Percentiles rank a stretch among this genome's conserved stretches.
These are phyloP conservation scores for Ogataea naganishii DNA, from an alignment of 805 yeast genomes.

Conservation along the genomic window DNA sequence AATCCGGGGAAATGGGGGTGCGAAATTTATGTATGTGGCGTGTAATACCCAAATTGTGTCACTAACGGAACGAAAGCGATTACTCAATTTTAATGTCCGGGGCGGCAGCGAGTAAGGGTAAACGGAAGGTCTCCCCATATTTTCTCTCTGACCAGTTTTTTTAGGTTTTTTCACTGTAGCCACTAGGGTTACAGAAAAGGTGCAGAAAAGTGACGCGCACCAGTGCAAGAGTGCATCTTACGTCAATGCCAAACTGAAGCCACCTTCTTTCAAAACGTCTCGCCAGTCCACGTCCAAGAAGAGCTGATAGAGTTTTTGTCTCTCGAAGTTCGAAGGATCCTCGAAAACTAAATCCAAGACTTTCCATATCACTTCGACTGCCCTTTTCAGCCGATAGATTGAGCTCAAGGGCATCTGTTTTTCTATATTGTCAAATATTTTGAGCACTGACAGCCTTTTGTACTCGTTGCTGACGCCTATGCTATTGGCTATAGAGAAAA, in stretches of 20 bases:
- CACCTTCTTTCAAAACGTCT: conserved; percentile 15
- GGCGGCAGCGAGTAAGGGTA: no score
- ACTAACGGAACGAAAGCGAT: no score
- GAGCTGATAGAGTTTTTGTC: neutral
- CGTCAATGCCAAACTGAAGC: conserved; percentile 18
- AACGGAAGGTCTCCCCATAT: no score
- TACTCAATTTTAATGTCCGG: no score
- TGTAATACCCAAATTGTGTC: no score
- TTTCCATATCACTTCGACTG: conserved; percentile 22
- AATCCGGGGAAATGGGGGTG: no score
- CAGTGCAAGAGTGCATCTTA: no score
- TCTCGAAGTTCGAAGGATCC: conserved; percentile 2
- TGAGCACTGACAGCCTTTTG: conserved; percentile 10
- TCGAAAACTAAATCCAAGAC: conserved; percentile 13
- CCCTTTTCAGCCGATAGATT: conserved; percentile 11
- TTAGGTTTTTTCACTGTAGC: no score
- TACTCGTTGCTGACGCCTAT: conserved; percentile 8
- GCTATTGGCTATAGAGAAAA: conserved; percentile 13
- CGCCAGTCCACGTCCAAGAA: conserved; percentile 18
- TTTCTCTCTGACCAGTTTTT: no score
- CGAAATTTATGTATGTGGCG: no score
- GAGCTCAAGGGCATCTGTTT: conserved; percentile 21
- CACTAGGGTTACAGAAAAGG: no score
- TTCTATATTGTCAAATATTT: conserved; percentile 12
- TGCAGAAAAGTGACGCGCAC: no score